Conservation (phyloP, 805 yeast species). For the Brettanomyces anomalus region DNA sequence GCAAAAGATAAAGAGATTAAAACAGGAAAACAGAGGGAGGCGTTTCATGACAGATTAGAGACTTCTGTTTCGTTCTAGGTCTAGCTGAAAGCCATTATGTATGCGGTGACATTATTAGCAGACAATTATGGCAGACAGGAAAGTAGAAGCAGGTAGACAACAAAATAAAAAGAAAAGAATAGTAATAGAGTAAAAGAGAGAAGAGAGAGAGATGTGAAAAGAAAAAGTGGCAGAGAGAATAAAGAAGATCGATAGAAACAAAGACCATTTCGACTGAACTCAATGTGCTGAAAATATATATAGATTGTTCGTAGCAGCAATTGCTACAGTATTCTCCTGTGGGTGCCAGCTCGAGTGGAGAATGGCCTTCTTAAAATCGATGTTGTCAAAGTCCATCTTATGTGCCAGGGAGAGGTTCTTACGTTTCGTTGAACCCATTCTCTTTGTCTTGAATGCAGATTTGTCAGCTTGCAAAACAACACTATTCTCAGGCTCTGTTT, state of each 20-base stretch:
- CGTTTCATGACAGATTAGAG: no score
- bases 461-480: constrained; percentile 95
- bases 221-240: not conserved
- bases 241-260: not conserved
- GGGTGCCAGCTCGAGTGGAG: constrained; percentile 99
- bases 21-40: no score
- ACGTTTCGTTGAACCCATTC: constrained; percentile 37
- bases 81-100: no score
- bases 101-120: no score
- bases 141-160: not conserved
- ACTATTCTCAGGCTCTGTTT: constrained; percentile 38
- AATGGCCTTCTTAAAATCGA: constrained; percentile 91
- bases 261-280: not conserved
- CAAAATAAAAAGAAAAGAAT: constrained; percentile 3
- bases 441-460: constrained; percentile 84
- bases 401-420: constrained; percentile 36
- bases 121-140: no score
- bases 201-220: not conserved
- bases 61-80: no score
- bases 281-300: constrained; percentile 73
- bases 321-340: constrained; percentile 88
- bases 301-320: constrained; percentile 95
- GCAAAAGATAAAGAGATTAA: no score
- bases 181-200: not conserved
- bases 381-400: constrained; percentile 65